Evolutionary conservation across 495 filamentous ascomycete genomes (phyloP).

Genomic region (Talaromyces wortmannii): DNA sequence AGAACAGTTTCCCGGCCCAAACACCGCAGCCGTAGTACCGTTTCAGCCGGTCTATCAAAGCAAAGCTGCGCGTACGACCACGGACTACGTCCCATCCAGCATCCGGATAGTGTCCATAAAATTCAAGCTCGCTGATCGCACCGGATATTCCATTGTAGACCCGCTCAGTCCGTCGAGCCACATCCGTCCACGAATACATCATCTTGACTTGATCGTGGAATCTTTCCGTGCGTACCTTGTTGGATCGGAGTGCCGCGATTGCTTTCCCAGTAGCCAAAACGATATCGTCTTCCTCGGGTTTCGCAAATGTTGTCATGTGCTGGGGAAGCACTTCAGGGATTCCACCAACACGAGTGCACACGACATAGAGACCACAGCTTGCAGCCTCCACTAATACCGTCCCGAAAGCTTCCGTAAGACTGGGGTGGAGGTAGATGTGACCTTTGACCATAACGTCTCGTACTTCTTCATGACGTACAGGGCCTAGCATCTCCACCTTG

Average conservation of each 20-base stretch:
- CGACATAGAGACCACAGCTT: conserved; percentile 89
- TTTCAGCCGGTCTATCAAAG: conserved; percentile 89
- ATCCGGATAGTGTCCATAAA: conserved; percentile 69
- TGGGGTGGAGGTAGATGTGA: conserved; percentile 94
- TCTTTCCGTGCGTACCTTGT: conserved; percentile 79
- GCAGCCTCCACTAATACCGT: conserved; percentile 97
- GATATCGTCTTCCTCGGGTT: conserved; percentile 87
- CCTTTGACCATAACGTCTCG: conserved; percentile 97
- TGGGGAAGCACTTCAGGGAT: conserved; percentile 91
- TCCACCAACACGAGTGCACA: conserved; percentile 92
- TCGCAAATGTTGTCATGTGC: conserved; percentile 92
- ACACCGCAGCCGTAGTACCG: conserved; percentile 99
- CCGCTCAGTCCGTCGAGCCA: conserved; percentile 84
- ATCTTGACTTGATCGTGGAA: conserved; percentile 95
- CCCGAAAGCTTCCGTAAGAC: conserved; percentile 92
- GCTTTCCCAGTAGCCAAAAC: conserved; percentile 76
- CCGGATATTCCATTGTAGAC: conserved; percentile 91
- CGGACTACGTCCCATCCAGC: conserved; percentile 61
- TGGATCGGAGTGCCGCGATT: conserved; percentile 71
- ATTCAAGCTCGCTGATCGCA: conserved; percentile 74
- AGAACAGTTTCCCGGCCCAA: conserved; percentile 97
- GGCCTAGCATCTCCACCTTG: conserved; percentile 83
- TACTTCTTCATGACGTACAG: conserved; percentile 91
- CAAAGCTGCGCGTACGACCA: conserved; percentile 75
- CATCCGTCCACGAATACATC: conserved; percentile 98